Percentiles rank a stretch among this genome's conserved stretches.
phyloP scores from a whole-genome alignment of 306 rosid species.

The Malus domestica region DNA sequence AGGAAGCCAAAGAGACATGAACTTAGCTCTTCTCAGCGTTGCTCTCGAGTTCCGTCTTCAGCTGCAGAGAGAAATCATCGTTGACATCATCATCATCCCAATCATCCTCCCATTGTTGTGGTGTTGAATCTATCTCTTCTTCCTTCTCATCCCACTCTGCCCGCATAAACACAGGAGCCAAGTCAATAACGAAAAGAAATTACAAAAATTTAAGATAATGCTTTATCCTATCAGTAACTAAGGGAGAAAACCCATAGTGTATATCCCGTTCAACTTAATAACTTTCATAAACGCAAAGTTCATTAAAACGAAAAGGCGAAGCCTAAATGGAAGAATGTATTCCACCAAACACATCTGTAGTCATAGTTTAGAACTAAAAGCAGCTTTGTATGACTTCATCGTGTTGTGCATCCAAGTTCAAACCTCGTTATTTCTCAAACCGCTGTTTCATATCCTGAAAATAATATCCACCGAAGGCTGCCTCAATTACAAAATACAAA shows the following conservation, averaged over 20 bases:
- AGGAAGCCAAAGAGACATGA: not conserved
- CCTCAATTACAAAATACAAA: not conserved
- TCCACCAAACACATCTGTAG: not conserved
- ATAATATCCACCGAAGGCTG: not conserved
- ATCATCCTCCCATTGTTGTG: constrained; percentile 85
- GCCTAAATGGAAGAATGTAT: not conserved
- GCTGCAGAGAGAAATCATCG: constrained; percentile 77
- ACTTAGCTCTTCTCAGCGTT: constrained; percentile 35
- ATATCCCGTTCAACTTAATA: too few relatives aligned
- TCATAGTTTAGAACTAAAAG: not conserved
- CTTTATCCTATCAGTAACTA: not conserved
- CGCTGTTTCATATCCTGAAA: not conserved
- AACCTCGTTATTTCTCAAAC: not conserved
- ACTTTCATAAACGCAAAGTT: not conserved
- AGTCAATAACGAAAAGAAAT: not conserved
- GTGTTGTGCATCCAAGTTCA: not conserved
- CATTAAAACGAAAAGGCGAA: not conserved
- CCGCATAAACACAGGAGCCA: not conserved
- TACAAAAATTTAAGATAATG: not conserved
- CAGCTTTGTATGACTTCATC: not conserved
- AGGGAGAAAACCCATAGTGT: not conserved
- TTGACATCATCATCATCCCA: constrained; percentile 89
- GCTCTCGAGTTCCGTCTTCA: constrained; percentile 64
- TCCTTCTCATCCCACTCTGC: constrained; percentile 68
- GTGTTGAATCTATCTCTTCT: constrained; percentile 61